Percentiles rank a stretch among this genome's conserved stretches.
phyloP scores from a whole-genome alignment of 805 yeast genomes.

The Wickerhamomyces bovis region DNA sequence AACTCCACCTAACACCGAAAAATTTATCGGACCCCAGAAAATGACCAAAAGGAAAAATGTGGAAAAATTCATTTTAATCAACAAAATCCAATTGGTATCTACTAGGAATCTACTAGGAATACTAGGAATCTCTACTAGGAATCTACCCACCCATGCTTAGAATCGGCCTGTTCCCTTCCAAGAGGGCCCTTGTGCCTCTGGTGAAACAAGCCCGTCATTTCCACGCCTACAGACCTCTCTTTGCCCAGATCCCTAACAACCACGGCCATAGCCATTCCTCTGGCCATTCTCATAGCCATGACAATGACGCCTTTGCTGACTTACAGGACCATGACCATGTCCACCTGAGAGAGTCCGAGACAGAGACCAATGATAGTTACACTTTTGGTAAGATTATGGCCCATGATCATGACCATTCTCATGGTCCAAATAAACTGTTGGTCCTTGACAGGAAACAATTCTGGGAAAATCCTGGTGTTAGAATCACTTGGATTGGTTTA shows the following conservation, averaged over 20 bases:
- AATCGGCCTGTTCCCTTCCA: conserved; percentile 4
- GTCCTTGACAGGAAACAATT: conserved; percentile 38
- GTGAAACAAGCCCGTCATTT: conserved; percentile 3
- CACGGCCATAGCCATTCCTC: conserved; percentile 25
- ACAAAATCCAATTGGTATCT: too few species aligned
- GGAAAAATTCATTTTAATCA: background rate
- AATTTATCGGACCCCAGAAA: background rate
- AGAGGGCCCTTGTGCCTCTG: background rate
- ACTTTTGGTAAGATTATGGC: conserved; percentile 28
- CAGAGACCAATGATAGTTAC: conserved; percentile 35
- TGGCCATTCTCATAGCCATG: conserved; percentile 24
- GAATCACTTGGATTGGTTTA: conserved; percentile 90
- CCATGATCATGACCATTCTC: conserved; percentile 32
- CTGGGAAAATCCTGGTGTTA: conserved; percentile 72
- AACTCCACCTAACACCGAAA: background rate
- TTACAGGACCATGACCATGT: conserved; percentile 32
- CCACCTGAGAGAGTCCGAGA: conserved; percentile 37
- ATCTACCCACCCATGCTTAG: conserved; percentile 1
- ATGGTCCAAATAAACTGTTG: conserved; percentile 27
- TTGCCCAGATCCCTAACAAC: conserved; percentile 4
- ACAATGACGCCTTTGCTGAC: conserved; percentile 3
- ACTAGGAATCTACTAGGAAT: background rate
- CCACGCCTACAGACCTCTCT: conserved; percentile 1
- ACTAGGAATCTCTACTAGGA: background rate
- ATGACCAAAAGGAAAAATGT: background rate